Evolutionary conservation across 805 yeast species (phyloP), one percentile per base, ranked within the genome.

Genomic region (Wickerhamiella hasegawae): DNA sequence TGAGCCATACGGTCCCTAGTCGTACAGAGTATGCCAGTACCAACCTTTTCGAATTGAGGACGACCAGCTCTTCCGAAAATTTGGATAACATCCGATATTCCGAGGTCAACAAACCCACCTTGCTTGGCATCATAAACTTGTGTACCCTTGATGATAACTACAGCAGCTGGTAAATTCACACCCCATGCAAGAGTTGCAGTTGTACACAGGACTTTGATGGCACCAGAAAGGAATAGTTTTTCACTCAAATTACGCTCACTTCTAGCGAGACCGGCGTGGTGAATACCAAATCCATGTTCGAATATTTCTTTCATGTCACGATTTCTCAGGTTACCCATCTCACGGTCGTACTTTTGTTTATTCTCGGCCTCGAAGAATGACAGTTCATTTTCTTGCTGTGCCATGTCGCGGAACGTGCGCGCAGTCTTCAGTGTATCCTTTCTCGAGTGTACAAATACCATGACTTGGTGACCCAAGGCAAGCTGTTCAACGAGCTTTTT

Each of bases 111-210:
- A 50, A 75, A 82, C 0, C 98, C 98, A 66, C 98, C 98, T 35
- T 77, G 78, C 52, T 85, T 82, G 0, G 97, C 68, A 52, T 90
- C 93, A 52, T 90, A 90, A 0, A 90, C 84, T 51, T 87, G 94
- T 0, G 99, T 90, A 0, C 99, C 99, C 49, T 90, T 90, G 22
- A 90, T 74, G 42, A 90, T 81, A 16, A 90, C 99, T 28, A 84
- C 94, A 1, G 95, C 96, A 5, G 98, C 98, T 2, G 99, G 98
- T 40, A 90, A 63, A 52, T 90, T 90, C 15, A 90, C 97, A 69
- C 99, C 99, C 99, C 99, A 90, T 0, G 99, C 99, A 39, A 90
- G 68, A 0, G 99, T 90, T 0, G 98, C 94, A 2, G 99, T 90
- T 66, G 95, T 84, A 48, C 93, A 79, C 14, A 90, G 60, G 0